A percentile compares a stretch with the other conserved stretches of the same genome.
Conservation (phyloP, 257 asterid genomes). For the Nemophila menziesii region DNA sequence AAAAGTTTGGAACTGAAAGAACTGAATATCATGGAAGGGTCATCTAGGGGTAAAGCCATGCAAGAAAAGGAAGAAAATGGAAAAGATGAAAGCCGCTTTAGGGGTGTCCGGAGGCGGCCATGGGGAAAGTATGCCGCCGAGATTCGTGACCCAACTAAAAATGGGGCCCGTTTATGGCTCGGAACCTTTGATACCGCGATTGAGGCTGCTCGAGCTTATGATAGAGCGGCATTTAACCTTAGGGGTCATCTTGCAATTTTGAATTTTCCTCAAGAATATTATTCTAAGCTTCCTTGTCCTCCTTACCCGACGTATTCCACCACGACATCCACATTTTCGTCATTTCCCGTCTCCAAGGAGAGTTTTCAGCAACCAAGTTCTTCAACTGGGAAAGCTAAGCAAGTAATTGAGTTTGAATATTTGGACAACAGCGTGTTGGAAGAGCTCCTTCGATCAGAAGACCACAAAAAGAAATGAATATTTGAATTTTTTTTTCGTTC, state of each 20-base stretch:
- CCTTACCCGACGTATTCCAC: neutral
- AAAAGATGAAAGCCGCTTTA: conserved; percentile 31
- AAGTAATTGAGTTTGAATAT: conserved; percentile 2
- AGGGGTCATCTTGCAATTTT: conserved; percentile 46
- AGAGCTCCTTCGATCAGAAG: conserved; percentile 6
- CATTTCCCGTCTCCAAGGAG: neutral
- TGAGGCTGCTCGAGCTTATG: conserved; percentile 57
- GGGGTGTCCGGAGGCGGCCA: conserved; percentile 49
- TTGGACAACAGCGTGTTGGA: conserved; percentile 5
- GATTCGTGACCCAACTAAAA: conserved; percentile 51
- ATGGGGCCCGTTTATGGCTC: conserved; percentile 47
- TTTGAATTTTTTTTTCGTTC: too few species aligned
- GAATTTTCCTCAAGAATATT: conserved; percentile 17
- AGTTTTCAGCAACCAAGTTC: neutral
- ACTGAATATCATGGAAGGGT: conserved; percentile 29
- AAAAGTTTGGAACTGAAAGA: neutral
- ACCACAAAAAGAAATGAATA: conserved; percentile 1
- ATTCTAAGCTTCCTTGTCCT: neutral
- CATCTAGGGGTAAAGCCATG: conserved; percentile 39
- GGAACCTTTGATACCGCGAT: conserved; percentile 60
- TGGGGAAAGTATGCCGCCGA: conserved; percentile 73
- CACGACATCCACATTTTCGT: neutral
- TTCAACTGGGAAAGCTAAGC: neutral
- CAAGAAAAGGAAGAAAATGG: conserved; percentile 28
- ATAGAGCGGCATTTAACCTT: conserved; percentile 30